These are phyloP conservation scores for Acephala macrosclerotiorum DNA, from an alignment of 2,329 filamentous ascomycete species.

Conservation along the genomic window DNA sequence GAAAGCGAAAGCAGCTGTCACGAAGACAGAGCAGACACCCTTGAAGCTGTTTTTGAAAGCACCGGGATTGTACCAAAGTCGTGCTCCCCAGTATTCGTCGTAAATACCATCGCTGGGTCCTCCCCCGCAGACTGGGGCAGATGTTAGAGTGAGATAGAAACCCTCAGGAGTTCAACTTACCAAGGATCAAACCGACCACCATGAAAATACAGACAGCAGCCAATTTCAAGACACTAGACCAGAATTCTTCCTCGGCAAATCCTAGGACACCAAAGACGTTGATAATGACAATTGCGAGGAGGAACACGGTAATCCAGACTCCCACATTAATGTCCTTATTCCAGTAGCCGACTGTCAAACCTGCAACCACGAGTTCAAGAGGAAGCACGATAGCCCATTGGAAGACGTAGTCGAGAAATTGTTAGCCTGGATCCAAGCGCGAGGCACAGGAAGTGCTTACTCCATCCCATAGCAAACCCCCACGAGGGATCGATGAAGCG, in stretches of 20 bases:
- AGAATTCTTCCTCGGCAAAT: slow-evolving; percentile 88
- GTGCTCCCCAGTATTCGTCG: slow-evolving; percentile 67
- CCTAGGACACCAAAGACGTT: slow-evolving; percentile 88
- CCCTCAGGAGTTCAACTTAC: slow-evolving; percentile 7
- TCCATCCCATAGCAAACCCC: slow-evolving; percentile 96
- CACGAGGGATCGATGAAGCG: slow-evolving; percentile 93
- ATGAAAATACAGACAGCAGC: slow-evolving; percentile 86
- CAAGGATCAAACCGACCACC: slow-evolving; percentile 53
- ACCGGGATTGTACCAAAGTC: slow-evolving; percentile 79
- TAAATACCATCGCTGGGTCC: slow-evolving; percentile 72
- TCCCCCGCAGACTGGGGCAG: slow-evolving; percentile 71
- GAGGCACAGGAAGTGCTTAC: slow-evolving; percentile 8
- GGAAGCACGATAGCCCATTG: slow-evolving; percentile 87
- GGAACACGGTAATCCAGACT: slow-evolving; percentile 84
- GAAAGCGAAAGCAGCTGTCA: slow-evolving; percentile 78
- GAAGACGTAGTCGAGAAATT: slow-evolving; percentile 71
- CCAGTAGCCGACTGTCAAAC: slow-evolving; percentile 86
- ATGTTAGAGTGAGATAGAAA: slow-evolving; percentile 18
- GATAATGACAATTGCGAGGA: slow-evolving; percentile 76
- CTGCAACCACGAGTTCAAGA: slow-evolving; percentile 84
- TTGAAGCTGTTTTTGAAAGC: slow-evolving; percentile 85
- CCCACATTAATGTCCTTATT: slow-evolving; percentile 60
- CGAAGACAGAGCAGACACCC: slow-evolving; percentile 77
- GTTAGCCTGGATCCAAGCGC: slow-evolving; percentile 10
- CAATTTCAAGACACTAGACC: slow-evolving; percentile 86